Evolutionary conservation across 2,329 filamentous ascomycete species (phyloP).

Genomic region (Plenodomus tracheiphilus): DNA sequence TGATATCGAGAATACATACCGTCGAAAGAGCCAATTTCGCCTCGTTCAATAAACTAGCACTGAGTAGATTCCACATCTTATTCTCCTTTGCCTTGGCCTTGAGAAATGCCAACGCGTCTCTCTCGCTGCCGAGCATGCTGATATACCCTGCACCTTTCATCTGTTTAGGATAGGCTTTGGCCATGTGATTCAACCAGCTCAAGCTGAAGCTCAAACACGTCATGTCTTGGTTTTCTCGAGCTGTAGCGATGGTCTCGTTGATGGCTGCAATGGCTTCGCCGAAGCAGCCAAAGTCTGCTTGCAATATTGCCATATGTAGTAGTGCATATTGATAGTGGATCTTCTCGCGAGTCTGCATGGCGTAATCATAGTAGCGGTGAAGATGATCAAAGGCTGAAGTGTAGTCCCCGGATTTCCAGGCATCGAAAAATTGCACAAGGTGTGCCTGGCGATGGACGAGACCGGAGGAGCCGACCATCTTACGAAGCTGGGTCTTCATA

Average conservation of each 20-base stretch:
- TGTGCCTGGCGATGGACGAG: constrained; percentile 74
- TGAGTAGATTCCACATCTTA: constrained; percentile 83
- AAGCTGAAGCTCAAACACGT: constrained; percentile 92
- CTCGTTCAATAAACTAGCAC: constrained; percentile 81
- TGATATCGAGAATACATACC: constrained; percentile 57
- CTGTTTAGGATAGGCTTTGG: constrained; percentile 79
- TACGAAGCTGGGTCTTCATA: constrained; percentile 71
- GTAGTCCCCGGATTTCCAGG: constrained; percentile 90
- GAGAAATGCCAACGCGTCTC: constrained; percentile 80
- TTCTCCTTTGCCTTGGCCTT: constrained; percentile 84
- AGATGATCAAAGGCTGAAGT: constrained; percentile 86
- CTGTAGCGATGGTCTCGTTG: constrained; percentile 93
- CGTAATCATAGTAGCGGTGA: constrained; percentile 96
- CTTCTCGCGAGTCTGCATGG: constrained; percentile 80
- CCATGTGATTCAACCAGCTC: constrained; percentile 94
- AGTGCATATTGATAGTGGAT: constrained; percentile 93
- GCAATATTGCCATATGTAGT: constrained; percentile 88
- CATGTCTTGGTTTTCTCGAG: constrained; percentile 89
- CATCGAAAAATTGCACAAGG: constrained; percentile 85
- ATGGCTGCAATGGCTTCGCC: constrained; percentile 90
- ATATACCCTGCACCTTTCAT: constrained; percentile 70
- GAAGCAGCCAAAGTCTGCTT: constrained; percentile 92
- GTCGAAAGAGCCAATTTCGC: constrained; percentile 76
- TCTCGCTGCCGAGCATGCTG: constrained; percentile 75
- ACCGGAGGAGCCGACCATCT: constrained; percentile 67